Evolutionary conservation across 164 flowering plant species (phyloP), one percentile per base, ranked within the genome.

Genomic region (Umbellularia californica): DNA sequence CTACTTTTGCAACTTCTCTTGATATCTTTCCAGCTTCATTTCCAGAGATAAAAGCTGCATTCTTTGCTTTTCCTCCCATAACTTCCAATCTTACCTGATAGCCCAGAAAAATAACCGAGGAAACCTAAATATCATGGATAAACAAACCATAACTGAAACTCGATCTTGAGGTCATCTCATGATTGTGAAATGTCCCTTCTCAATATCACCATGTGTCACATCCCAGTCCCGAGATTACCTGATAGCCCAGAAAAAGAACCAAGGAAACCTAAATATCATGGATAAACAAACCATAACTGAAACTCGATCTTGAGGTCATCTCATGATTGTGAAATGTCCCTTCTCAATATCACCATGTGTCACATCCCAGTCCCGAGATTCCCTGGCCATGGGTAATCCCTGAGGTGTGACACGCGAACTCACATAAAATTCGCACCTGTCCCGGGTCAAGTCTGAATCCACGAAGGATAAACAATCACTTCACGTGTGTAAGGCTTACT

Each of bases 1-100:
- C 99, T 76, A 95, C 99, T 75, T 93, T 95, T 62, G 91, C 92
- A 3, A 95, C 94, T 84, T 95, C 99, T 80, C 87, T 90, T 6
- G 93, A 84, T 74, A 95, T 93, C 77, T 93, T 95, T 50, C 90
- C 96, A 33, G 99, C 99, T 78, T 95, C 98, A 82, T 77, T 88
- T 72, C 99, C 99, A 41, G 97, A 90, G 62, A 95, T 87, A 74
- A 85, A 93, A n/a, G 95, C 86, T 17, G 99, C 99, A 83, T 93
- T 95, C 75, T 93, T 93, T 3, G 97, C 99, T 81, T 95, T 95
- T 78, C 90, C 90, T 11, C 97, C 99, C 94, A 95, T 95, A 78
- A 95, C 95, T 85, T 95, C 99, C 62, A 95, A 84, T 76, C 73
- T 90, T 25, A 87, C 98, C 99, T 95, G 81, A 75, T 30, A 25